These are phyloP conservation scores for Globisporangium nagaii DNA, from an alignment of 352 stramenopile species.

Conservation along the genomic window DNA sequence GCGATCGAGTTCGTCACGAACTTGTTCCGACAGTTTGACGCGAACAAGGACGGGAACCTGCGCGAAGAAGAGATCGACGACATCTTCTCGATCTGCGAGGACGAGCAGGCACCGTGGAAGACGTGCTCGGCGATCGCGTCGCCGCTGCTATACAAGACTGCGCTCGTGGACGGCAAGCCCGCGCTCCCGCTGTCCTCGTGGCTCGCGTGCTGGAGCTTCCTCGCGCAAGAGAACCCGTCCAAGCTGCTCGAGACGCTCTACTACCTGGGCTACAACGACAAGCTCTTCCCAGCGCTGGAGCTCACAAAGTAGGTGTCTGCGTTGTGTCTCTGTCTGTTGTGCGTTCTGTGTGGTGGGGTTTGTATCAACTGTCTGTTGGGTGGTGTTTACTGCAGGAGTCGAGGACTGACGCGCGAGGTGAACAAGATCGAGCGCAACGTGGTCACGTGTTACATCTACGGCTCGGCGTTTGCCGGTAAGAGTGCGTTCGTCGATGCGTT, in stretches of 20 bases:
- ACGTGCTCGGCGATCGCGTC: constrained; percentile 53
- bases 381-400: constrained; percentile 19
- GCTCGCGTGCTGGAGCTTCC: constrained; percentile 67
- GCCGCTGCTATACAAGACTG: constrained; percentile 50
- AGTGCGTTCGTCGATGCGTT: constrained; percentile 49
- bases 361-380: neutral
- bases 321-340: neutral
- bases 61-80: constrained; percentile 57
- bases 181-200: constrained; percentile 53
- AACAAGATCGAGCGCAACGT: constrained; percentile 62
- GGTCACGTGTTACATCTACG: constrained; percentile 68
- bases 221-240: constrained; percentile 70
- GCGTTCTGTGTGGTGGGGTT: neutral
- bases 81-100: constrained; percentile 83
- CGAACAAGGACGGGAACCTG: constrained; percentile 76
- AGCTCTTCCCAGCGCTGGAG: constrained; percentile 54
- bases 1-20: constrained; percentile 68
- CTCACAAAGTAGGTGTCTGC: constrained; percentile 44
- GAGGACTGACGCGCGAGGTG: constrained; percentile 46
- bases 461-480: constrained; percentile 38
- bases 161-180: constrained; percentile 42
- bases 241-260: constrained; percentile 76
- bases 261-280: constrained; percentile 81
- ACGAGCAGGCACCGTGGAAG: constrained; percentile 60
- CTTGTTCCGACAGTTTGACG: constrained; percentile 80